Evolutionary conservation across 2,329 filamentous ascomycete species (phyloP).

Genomic region (Diaporthe capsici): DNA sequence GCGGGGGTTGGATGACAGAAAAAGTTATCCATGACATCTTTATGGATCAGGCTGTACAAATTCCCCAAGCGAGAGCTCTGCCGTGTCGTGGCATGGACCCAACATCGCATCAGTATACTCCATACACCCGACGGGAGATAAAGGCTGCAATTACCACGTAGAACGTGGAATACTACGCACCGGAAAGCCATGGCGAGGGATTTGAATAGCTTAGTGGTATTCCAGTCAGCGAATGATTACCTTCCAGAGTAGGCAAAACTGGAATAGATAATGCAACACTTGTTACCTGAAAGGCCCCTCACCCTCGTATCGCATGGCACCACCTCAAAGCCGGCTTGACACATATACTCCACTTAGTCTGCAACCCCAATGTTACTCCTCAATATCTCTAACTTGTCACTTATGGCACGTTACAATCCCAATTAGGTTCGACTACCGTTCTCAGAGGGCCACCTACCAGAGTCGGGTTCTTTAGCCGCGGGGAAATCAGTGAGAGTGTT

Average conservation of each 20-base stretch:
- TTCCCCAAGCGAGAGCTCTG: not conserved
- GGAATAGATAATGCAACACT: not conserved
- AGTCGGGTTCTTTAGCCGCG: not conserved
- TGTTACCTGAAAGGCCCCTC: not conserved
- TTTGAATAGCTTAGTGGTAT: not conserved
- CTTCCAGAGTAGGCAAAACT: conserved; percentile 22
- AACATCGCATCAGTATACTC: not conserved
- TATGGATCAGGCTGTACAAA: not conserved
- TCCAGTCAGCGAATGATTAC: not conserved
- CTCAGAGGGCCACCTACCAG: not conserved
- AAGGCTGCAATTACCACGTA: not conserved
- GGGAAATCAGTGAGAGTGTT: not conserved
- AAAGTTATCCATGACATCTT: not conserved
- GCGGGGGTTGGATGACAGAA: too few species aligned
- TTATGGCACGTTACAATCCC: conserved; percentile 26
- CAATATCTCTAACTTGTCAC: conserved; percentile 8
- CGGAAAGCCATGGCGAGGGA: not conserved
- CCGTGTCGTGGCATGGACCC: not conserved
- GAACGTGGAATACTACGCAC: not conserved
- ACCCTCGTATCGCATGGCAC: conserved; percentile 12
- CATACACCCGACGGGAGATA: conserved; percentile 2
- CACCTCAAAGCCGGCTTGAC: conserved; percentile 19
- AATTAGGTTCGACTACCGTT: conserved; percentile 6
- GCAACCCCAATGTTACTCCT: conserved; percentile 16
- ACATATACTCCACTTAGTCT: conserved; percentile 23